phyloP scores from a whole-genome alignment of 768 basidiomycete genomes.

The Phanerochaete sordida region DNA sequence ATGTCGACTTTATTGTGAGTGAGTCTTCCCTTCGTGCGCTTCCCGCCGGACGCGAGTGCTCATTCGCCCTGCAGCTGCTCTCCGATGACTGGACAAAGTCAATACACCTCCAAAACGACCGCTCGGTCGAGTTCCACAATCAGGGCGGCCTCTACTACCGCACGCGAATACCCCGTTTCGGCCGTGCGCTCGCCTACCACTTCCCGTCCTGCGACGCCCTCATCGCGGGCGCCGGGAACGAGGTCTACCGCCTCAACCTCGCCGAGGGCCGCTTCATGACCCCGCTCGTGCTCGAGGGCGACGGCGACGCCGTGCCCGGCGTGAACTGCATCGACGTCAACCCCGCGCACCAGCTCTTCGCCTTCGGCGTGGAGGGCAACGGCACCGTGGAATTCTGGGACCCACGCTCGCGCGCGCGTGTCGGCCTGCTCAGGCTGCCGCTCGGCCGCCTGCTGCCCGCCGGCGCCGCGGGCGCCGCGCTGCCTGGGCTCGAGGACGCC shows the following conservation, averaged over 20 bases:
- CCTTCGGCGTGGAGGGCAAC: conserved; percentile 84
- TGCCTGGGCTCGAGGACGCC: conserved; percentile 35
- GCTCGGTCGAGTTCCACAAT: conserved; percentile 92
- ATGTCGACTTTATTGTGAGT: conserved; percentile 97
- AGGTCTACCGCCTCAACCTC: conserved; percentile 91
- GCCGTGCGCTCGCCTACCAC: conserved; percentile 89
- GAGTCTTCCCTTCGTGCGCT: conserved; percentile 29
- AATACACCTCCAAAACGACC: conserved; percentile 93
- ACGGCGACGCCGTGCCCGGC: conserved; percentile 61
- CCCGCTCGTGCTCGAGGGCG: conserved; percentile 60
- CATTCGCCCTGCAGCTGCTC: conserved; percentile 55
- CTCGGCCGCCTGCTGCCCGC: conserved; percentile 44
- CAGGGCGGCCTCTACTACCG: conserved; percentile 92
- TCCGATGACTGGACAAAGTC: conserved; percentile 99
- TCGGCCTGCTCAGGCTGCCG: conserved; percentile 68
- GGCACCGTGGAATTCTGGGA: conserved; percentile 97
- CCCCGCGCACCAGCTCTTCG: conserved; percentile 84
- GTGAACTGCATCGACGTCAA: conserved; percentile 94
- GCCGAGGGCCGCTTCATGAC: conserved; percentile 92
- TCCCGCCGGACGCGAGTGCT: neutral
- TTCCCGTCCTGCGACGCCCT: conserved; percentile 91
- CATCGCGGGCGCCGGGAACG: conserved; percentile 77
- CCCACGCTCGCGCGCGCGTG: conserved; percentile 73
- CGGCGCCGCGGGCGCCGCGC: conserved; percentile 26
- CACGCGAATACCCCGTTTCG: conserved; percentile 92